Base-by-base conservation (phyloP, 305 asterid genomes). In the Ajuga reptans region DNA sequence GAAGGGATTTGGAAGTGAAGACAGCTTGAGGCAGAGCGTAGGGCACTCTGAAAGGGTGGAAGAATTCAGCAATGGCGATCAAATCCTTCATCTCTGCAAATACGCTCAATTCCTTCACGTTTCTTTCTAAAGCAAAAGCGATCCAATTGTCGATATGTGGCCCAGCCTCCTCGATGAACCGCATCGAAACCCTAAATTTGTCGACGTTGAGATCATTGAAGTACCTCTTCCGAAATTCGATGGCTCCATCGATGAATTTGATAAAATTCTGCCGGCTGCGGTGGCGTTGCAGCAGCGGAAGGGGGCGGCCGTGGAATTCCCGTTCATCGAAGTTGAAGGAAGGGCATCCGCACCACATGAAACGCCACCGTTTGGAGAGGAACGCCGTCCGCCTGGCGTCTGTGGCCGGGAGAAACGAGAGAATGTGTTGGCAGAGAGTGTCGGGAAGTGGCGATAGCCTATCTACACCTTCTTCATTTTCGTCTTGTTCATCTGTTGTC, bases 361-460 rank as follows among this genome's bases (percentile, higher is more conserved):
- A 78, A 27, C 82, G 78, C 82, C 79, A 78, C 18, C 82, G 63
- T 6, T 68, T 67, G 24, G 82, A 78, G 55, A 78, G 76, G 9
- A 73, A 69, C 0, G 76, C 66, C 9, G 73, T 73, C 8, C 64
- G 59, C 41, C 82, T 50, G 16, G 82, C 76, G 21, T 78, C 79
- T 5, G 54, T 56, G 76, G 72, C 64, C 0, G 76, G 77, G 0
- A 78, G 71, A 24, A 43, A 53, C 9, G 75, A 58, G 51, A 73
- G 34, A 11, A 78, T 73, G 34, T 78, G 76, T 2, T 69, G 79
- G 71, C 79, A 75, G 55, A 75, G 71, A 3, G 29, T 6, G 33
- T 75, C 79, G 5, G 79, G 79, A 42, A 75, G 79, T 62, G 72
- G 55, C 15, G 79, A 75, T 0, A 75, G 47, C 18, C 79, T 14